phyloP scores from a whole-genome alignment of 495 filamentous ascomycete species.

The Penicillium robsamsonii region DNA sequence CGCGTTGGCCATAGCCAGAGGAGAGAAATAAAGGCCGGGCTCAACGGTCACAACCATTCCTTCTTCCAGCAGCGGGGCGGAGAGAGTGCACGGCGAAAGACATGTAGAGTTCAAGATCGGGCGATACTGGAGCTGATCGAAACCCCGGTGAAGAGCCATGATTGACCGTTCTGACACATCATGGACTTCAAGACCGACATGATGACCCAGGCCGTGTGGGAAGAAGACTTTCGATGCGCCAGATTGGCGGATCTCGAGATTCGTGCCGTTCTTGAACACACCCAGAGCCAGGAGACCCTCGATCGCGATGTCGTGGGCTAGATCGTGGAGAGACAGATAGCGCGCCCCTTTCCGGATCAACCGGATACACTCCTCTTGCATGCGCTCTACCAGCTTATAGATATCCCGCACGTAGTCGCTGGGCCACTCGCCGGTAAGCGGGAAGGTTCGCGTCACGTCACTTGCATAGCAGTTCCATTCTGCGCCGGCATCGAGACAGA shows the following conservation, averaged over 20 bases:
- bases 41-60: constrained; percentile 85
- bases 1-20: constrained; percentile 80
- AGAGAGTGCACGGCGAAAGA: constrained; percentile 30
- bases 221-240: constrained; percentile 80
- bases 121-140: constrained; percentile 22
- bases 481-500: constrained; percentile 81
- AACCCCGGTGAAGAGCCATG: constrained; percentile 32
- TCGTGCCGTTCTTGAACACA: constrained; percentile 54
- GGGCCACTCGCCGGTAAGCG: constrained; percentile 62
- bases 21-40: constrained; percentile 88
- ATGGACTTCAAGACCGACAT: constrained; percentile 87
- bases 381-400: constrained; percentile 72
- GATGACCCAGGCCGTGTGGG: constrained; percentile 87
- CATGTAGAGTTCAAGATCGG: constrained; percentile 24
- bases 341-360: constrained; percentile 61
- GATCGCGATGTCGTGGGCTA: constrained; percentile 71
- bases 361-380: constrained; percentile 77
- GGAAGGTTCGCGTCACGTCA: constrained; percentile 87
- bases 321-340: constrained; percentile 65
- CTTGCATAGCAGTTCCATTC: constrained; percentile 88
- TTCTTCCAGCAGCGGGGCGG: constrained; percentile 53
- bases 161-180: constrained; percentile 62
- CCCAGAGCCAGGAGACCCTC: constrained; percentile 68
- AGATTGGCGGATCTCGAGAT: constrained; percentile 61
- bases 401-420: constrained; percentile 61